Evolutionary conservation across 176 grass and related monocot genomes (phyloP), one percentile per base, ranked within the genome.

Genomic region (Coix lacrymajobi): DNA sequence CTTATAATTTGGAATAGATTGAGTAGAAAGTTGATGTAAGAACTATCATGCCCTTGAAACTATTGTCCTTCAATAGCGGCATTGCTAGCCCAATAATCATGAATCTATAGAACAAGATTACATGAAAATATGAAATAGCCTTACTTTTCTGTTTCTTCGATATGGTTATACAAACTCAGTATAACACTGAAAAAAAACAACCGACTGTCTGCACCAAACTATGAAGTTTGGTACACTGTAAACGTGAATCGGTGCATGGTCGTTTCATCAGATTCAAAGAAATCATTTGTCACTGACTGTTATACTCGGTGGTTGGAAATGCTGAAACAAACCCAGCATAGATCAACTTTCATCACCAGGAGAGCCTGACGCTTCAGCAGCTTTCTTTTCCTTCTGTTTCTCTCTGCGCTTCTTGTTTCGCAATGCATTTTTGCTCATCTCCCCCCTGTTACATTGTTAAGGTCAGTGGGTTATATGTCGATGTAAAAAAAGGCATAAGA

Each of bases 401-500:
- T 96, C 93, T 67, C 96, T 83, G 31, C 92, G 90, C 80, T 99
- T 99, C 81, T 96, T 99, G 77, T 99, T 99, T 92, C 89, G 91
- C 87, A 94, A 85, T 70, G 96, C 96, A 88, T 58, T 99, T 82
- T 99, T 99, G 91, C 96, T 99, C 87, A 89, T 96, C 83, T 99
- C 89, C 31, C 85, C 82, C 73, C 92, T 91, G 81, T 75, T 78
- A 32, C 26, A 54, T 17, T 61, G 31, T 56, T 19, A 83, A 79
- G 28, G 48, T 15, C 31, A 58, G 26, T 73, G 24, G 41, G 22
- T 61, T 67, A 73, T 60, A 25, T 51, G 37, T 36, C 51, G 26
- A 81, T 15, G 7, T 51, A 36, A 58, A 41, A 28, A 51, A 28
- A 41, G 3, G 0, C 17, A 71, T 24, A 38, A 56, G 24, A 76